Evolutionary conservation across 2,329 filamentous ascomycete genomes (phyloP).

Genomic region (Epichloe uncinata): DNA sequence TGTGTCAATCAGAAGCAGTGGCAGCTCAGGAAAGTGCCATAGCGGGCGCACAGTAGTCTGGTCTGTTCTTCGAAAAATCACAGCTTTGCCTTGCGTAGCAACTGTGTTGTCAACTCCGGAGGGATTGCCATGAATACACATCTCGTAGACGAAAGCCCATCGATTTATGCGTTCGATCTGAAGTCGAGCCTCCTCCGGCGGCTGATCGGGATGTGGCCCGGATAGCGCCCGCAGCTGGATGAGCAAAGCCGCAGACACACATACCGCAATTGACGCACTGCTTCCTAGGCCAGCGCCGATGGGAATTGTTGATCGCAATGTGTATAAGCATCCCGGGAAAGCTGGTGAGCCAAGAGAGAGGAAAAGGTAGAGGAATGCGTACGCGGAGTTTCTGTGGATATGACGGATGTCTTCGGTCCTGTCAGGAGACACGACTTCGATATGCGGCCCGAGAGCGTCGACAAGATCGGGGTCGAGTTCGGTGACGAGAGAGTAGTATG

Average conservation of each 20-base stretch:
- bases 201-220: constrained; percentile 85
- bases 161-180: constrained; percentile 93
- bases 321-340: constrained; percentile 75
- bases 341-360: constrained; percentile 69
- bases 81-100: constrained; percentile 81
- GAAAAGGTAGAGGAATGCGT: constrained; percentile 85
- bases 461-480: constrained; percentile 72
- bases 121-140: constrained; percentile 95
- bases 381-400: constrained; percentile 70
- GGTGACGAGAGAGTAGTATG: constrained; percentile 83
- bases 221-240: constrained; percentile 79
- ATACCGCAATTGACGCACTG: constrained; percentile 89
- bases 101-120: constrained; percentile 97
- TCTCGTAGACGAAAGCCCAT: constrained; percentile 94
- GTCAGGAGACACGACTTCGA: constrained; percentile 54
- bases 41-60: constrained; percentile 63
- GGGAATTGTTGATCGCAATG: constrained; percentile 83
- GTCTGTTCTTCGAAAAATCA: constrained; percentile 74
- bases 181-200: constrained; percentile 68
- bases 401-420: constrained; percentile 61
- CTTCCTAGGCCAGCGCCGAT: constrained; percentile 85
- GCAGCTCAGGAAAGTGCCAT: constrained; percentile 83
- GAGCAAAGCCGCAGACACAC: constrained; percentile 69
- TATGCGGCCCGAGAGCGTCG: constrained; percentile 66
- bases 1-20: constrained; percentile 81